Percentiles rank a stretch among this genome's conserved stretches.
Evolutionary conservation across 495 filamentous ascomycete genomes (phyloP).

Genomic region (Daldinia childiae): DNA sequence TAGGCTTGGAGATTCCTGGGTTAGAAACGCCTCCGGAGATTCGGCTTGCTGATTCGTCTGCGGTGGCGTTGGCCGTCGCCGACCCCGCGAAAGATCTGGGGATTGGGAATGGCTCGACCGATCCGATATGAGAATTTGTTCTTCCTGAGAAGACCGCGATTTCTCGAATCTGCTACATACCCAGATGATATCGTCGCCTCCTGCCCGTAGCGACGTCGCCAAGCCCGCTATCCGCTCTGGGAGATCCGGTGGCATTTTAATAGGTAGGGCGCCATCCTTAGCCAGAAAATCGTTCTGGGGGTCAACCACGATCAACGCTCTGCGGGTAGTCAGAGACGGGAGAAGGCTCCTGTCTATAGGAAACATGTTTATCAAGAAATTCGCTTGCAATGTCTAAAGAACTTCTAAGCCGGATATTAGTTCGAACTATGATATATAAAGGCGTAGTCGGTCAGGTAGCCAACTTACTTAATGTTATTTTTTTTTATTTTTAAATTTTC

Average conservation of each 20-base stretch:
- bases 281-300: slow-evolving; percentile 92
- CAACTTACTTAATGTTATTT: slow-evolving; percentile 20
- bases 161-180: slow-evolving; percentile 78
- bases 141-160: slow-evolving; percentile 63
- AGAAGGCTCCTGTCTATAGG: slow-evolving; percentile 57
- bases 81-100: slow-evolving; percentile 31
- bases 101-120: slow-evolving; percentile 24
- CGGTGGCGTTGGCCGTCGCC: slow-evolving; percentile 34
- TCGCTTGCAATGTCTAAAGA: slow-evolving; percentile 20
- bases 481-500: not conserved
- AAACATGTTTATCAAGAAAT: slow-evolving; percentile 51
- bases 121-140: slow-evolving; percentile 57
- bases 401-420: slow-evolving; percentile 11
- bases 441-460: not conserved
- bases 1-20: slow-evolving; percentile 48
- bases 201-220: slow-evolving; percentile 73
- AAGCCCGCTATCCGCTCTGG: slow-evolving; percentile 72
- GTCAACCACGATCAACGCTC: slow-evolving; percentile 85
- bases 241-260: slow-evolving; percentile 71
- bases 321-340: slow-evolving; percentile 69
- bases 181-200: slow-evolving; percentile 86
- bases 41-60: slow-evolving; percentile 16
- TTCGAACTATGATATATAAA: slow-evolving; percentile 11
- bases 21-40: slow-evolving; percentile 54
- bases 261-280: slow-evolving; percentile 71